These are phyloP conservation scores for Arachnopeziza araneosa DNA, from an alignment of 2,329 filamentous ascomycete genomes.

Conservation along the genomic window DNA sequence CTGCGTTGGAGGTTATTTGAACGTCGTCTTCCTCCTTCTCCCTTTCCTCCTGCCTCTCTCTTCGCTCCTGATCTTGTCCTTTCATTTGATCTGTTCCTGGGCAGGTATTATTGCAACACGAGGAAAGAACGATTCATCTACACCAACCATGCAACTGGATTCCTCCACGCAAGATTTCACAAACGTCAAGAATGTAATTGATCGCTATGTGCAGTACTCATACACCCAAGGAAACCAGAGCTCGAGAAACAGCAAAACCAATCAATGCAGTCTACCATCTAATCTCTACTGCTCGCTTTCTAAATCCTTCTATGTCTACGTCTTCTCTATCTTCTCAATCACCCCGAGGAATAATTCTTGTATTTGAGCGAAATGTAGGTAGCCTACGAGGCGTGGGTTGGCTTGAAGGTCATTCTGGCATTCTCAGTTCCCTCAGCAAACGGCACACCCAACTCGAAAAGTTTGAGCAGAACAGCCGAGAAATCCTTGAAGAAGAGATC, in stretches of 20 bases:
- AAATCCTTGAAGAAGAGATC: conserved; percentile 94
- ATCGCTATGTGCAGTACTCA: not conserved
- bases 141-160: too few species aligned
- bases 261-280: not conserved
- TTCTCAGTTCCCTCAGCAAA: conserved; percentile 62
- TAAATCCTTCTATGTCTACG: not conserved
- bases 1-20: conserved; percentile 7
- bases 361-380: not conserved
- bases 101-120: too few species aligned
- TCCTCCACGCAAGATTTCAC: too few species aligned
- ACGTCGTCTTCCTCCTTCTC: conserved; percentile 6
- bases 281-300: not conserved
- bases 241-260: not conserved
- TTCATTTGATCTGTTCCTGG: not conserved
- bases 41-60: not conserved
- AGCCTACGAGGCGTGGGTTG: conserved; percentile 30
- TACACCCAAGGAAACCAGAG: not conserved
- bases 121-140: too few species aligned
- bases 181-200: not conserved
- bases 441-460: conserved; percentile 92
- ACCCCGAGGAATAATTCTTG: not conserved
- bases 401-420: conserved; percentile 60
- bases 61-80: not conserved
- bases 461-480: conserved; percentile 66
- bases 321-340: not conserved